Conservation (phyloP, 345 rosid species). For the Camelina hispida region DNA sequence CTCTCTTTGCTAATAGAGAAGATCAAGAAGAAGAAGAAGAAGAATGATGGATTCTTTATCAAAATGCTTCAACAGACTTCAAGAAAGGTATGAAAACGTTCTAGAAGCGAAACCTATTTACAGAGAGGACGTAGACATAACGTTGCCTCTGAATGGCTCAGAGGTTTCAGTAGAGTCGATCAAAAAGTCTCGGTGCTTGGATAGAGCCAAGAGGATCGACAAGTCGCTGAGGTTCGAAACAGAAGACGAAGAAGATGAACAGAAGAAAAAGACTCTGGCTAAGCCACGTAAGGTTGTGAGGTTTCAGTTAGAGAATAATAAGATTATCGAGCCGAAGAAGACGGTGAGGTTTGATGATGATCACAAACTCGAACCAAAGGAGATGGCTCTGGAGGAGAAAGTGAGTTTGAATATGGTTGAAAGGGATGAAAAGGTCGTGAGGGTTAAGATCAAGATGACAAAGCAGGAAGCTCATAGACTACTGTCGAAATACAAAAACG, state of each 20-base stretch:
- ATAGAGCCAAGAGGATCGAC: constrained; percentile 43
- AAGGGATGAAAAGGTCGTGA: constrained; percentile 37
- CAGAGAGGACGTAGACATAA: constrained; percentile 39
- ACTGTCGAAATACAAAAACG: constrained; percentile 56
- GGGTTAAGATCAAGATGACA: constrained; percentile 75
- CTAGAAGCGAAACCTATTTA: constrained; percentile 29
- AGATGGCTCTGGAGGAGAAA: constrained; percentile 31
- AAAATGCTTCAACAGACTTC: constrained; percentile 43
- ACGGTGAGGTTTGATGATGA: constrained; percentile 21
- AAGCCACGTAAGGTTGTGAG: constrained; percentile 44
- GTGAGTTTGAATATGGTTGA: constrained; percentile 9
- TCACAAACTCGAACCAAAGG: constrained; percentile 21
- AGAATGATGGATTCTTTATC: constrained; percentile 38
- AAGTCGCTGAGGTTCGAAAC: constrained; percentile 30
- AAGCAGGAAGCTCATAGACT: constrained; percentile 58
- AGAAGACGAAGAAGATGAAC: constrained; percentile 45
- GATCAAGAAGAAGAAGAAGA: not conserved
- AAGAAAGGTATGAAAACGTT: constrained; percentile 29
- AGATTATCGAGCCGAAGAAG: constrained; percentile 32
- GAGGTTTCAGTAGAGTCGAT: constrained; percentile 23
- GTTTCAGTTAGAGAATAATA: constrained; percentile 43
- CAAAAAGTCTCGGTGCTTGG: constrained; percentile 38
- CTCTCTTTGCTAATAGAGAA: not conserved
- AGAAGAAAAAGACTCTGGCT: constrained; percentile 32
- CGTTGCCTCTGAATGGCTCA: constrained; percentile 34